Base-by-base conservation (phyloP, 495 filamentous ascomycete genomes). In the Astrothelium macrocarpum region DNA sequence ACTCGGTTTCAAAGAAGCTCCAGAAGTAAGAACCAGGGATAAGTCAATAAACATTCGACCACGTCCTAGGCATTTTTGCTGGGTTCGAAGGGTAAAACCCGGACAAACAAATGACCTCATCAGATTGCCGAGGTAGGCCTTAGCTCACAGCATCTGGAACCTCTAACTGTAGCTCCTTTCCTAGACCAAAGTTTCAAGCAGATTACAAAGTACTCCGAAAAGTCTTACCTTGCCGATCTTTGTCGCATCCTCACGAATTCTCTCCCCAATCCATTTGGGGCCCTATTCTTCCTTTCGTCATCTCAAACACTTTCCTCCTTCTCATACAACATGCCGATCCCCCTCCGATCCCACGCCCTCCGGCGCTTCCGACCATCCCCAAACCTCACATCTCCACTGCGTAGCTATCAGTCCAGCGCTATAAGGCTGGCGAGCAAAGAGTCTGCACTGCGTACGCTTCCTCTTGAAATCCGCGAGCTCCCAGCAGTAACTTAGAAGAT, bases 371-470 rank as follows among this genome's bases (percentile, higher is more conserved):
- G 45, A 5, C 34, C 29, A 18, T 29, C 32, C 2, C 12, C 16
- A 29, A 49, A 25, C 39, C 62, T 39, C 34, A 39, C 16, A 63
- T 53, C 53, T 64, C 66, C 16, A 25, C 64, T 18, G 53, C 42
- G 59, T 63, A 46, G 61, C 26, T 63, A 31, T 36, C 34, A 34
- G 70, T 61, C 62, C 61, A 59, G 66, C 68, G 62, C 62, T 63
- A 60, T 34, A 49, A 64, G 59, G 11, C 49, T 67, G 11, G 61
- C 36, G 59, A 68, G 71, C 29, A 74, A 74, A 62, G 72, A 74
- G 46, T 65, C 66, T 16, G 53, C 59, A 28, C 62, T 74, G 11
- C 61, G 72, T 74, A 74, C 20, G 72, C 61, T 11, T 36, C 14
- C 3, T 18, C 32, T 29, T 28, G 2, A 26, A 12, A 43, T 10